Conservation (phyloP, 495 filamentous ascomycete species). For the Penicillium egyptiacum region DNA sequence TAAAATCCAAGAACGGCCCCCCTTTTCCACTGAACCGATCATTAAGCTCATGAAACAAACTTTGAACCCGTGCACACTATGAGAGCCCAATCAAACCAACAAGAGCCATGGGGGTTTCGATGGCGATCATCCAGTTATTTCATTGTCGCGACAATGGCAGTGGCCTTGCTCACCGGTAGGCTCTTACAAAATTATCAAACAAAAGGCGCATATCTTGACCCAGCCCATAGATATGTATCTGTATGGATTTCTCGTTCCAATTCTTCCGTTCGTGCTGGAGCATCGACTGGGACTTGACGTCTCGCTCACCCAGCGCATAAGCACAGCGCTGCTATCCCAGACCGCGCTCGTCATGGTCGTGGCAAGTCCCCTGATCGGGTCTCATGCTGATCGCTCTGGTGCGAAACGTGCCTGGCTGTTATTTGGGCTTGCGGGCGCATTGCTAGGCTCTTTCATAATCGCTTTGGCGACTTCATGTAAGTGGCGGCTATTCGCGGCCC, state of each 20-base stretch:
- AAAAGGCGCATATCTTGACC: constrained; percentile 39
- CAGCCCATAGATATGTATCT: constrained; percentile 38
- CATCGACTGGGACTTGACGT: constrained; percentile 25
- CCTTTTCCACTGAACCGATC: background rate
- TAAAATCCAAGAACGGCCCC: background rate
- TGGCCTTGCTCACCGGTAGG: constrained; percentile 26
- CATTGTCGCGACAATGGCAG: constrained; percentile 25
- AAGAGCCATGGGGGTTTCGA: constrained; percentile 3
- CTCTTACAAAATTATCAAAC: constrained; percentile 37
- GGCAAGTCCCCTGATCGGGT: constrained; percentile 21
- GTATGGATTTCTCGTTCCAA: constrained; percentile 32
- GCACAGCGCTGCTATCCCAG: constrained; percentile 22
- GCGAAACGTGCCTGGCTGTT: constrained; percentile 18
- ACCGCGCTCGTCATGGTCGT: constrained; percentile 26
- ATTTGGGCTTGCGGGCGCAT: constrained; percentile 13
- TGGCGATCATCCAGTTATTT: constrained; percentile 30
- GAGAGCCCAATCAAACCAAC: background rate
- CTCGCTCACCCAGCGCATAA: constrained; percentile 25
- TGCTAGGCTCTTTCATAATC: constrained; percentile 6
- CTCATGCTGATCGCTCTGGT: constrained; percentile 20
- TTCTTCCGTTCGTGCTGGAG: constrained; percentile 30
- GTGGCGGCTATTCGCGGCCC: background rate
- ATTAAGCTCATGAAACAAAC: background rate
- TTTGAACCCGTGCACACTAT: background rate
- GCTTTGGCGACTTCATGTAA: constrained; percentile 3